A percentile compares a stretch with the other conserved stretches of the same genome.
phyloP scores from a whole-genome alignment of 495 filamentous ascomycete species.

The Hypoxylon lienhwacheense region DNA sequence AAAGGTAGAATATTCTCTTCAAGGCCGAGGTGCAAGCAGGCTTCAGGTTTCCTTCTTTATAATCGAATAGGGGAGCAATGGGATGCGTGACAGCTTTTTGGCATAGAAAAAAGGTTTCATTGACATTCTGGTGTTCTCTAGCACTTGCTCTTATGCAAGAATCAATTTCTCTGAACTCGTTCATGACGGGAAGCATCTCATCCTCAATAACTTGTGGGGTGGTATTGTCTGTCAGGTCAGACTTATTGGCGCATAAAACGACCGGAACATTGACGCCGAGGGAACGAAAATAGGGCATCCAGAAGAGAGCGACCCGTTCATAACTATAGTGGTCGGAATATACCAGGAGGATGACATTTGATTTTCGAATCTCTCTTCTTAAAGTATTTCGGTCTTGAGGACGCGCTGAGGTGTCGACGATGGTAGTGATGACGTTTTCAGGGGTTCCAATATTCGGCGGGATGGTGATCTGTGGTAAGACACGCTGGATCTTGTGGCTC shows the following conservation, averaged over 20 bases:
- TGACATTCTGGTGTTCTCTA: slow-evolving; percentile 91
- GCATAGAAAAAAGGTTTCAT: slow-evolving; percentile 95
- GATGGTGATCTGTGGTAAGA: slow-evolving; percentile 91
- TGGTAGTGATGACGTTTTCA: slow-evolving; percentile 92
- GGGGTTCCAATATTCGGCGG: slow-evolving; percentile 85
- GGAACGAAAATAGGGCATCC: slow-evolving; percentile 96
- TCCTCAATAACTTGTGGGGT: slow-evolving; percentile 85
- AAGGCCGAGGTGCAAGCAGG: slow-evolving; percentile 83
- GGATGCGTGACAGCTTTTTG: slow-evolving; percentile 99
- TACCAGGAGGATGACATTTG: slow-evolving; percentile 94
- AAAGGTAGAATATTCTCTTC: slow-evolving; percentile 89
- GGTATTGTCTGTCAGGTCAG: slow-evolving; percentile 73
- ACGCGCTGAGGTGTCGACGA: slow-evolving; percentile 94
- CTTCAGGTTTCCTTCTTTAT: slow-evolving; percentile 88
- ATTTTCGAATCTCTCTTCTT: slow-evolving; percentile 91
- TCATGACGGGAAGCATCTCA: slow-evolving; percentile 98
- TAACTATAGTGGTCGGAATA: slow-evolving; percentile 99
- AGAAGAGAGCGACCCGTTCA: slow-evolving; percentile 94
- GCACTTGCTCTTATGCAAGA: slow-evolving; percentile 96
- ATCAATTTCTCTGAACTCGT: slow-evolving; percentile 98
- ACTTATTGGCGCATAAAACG: slow-evolving; percentile 95
- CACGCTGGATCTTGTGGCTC: slow-evolving; percentile 87
- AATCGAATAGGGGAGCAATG: slow-evolving; percentile 93
- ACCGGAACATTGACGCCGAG: slow-evolving; percentile 98
- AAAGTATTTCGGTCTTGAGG: slow-evolving; percentile 88